Conservation (phyloP, 768 basidiomycete species). For the Boletus pseudopeckii region DNA sequence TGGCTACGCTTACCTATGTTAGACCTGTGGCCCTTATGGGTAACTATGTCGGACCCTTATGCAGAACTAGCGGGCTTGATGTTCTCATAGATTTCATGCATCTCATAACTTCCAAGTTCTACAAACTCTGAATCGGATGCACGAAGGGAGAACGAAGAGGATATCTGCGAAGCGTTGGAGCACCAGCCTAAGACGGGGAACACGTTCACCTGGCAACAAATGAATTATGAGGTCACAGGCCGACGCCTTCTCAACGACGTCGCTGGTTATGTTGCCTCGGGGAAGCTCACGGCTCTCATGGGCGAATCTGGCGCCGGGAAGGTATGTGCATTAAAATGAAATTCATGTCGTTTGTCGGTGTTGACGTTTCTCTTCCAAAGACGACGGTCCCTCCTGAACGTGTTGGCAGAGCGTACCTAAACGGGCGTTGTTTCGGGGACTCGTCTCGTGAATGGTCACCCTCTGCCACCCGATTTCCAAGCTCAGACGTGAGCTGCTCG, state of each 20-base stretch:
- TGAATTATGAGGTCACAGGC: slow-evolving; percentile 64
- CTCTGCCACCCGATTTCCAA: slow-evolving; percentile 47
- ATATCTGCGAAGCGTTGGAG: slow-evolving; percentile 32
- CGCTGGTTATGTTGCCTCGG: slow-evolving; percentile 78
- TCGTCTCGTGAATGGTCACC: slow-evolving; percentile 43
- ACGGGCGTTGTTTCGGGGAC: slow-evolving; percentile 40
- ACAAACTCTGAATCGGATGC: slow-evolving; percentile 6
- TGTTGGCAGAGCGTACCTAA: slow-evolving; percentile 38
- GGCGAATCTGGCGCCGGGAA: slow-evolving; percentile 55
- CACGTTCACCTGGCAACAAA: slow-evolving; percentile 77
- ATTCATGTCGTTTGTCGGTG: too few species aligned
- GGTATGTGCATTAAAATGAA: slow-evolving; percentile 15
- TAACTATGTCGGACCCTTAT: too few species aligned
- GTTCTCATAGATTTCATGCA: too few species aligned
- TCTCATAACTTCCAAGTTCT: neutral
- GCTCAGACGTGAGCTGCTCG: slow-evolving; percentile 45
- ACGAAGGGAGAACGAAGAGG: slow-evolving; percentile 11
- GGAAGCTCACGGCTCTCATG: slow-evolving; percentile 77
- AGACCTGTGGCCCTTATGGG: too few species aligned
- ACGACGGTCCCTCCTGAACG: slow-evolving; percentile 53
- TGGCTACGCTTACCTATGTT: too few species aligned
- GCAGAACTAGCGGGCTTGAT: too few species aligned
- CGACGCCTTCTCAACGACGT: slow-evolving; percentile 64
- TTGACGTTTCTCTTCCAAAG: slow-evolving; percentile 15
- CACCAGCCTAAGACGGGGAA: slow-evolving; percentile 39